These are phyloP conservation scores for Neurospora sp. DNA, from an alignment of 495 filamentous ascomycete genomes.

Conservation along the genomic window DNA sequence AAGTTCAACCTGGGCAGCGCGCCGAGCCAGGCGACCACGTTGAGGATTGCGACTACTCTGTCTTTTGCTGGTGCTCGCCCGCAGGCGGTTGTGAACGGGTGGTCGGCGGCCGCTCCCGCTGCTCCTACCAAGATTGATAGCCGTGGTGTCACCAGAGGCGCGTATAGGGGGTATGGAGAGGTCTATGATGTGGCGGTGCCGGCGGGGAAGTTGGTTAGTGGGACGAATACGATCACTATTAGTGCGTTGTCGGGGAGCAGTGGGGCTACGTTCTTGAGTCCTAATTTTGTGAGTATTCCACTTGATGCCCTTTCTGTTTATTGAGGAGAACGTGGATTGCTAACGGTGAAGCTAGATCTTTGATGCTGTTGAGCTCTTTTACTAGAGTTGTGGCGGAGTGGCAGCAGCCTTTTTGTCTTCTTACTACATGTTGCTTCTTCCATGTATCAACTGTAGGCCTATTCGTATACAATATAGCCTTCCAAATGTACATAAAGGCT, in stretches of 20 bases:
- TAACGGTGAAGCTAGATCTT: slow-evolving; percentile 35
- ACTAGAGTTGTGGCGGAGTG: neutral
- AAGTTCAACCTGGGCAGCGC: slow-evolving; percentile 44
- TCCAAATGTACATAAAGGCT: neutral
- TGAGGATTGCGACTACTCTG: slow-evolving; percentile 55
- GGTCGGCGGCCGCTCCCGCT: slow-evolving; percentile 32
- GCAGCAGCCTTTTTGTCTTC: neutral
- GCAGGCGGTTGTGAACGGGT: slow-evolving; percentile 41
- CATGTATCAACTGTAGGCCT: neutral
- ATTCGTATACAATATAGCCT: neutral
- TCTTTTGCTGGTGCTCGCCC: slow-evolving; percentile 48
- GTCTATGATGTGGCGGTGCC: slow-evolving; percentile 50
- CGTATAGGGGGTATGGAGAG: slow-evolving; percentile 52
- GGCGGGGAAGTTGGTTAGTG: slow-evolving; percentile 43
- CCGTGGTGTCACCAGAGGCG: slow-evolving; percentile 53
- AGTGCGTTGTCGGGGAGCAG: slow-evolving; percentile 48
- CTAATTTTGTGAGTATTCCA: slow-evolving; percentile 48
- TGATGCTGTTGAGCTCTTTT: slow-evolving; percentile 45
- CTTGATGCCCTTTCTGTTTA: too few species aligned
- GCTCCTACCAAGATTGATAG: slow-evolving; percentile 55
- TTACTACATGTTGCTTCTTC: neutral
- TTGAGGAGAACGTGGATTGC: neutral
- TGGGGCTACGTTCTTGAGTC: slow-evolving; percentile 43
- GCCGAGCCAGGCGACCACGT: slow-evolving; percentile 39
- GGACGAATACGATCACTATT: slow-evolving; percentile 55